phyloP scores from a whole-genome alignment of 768 basidiomycete species.

The Hypholoma sublateritium region DNA sequence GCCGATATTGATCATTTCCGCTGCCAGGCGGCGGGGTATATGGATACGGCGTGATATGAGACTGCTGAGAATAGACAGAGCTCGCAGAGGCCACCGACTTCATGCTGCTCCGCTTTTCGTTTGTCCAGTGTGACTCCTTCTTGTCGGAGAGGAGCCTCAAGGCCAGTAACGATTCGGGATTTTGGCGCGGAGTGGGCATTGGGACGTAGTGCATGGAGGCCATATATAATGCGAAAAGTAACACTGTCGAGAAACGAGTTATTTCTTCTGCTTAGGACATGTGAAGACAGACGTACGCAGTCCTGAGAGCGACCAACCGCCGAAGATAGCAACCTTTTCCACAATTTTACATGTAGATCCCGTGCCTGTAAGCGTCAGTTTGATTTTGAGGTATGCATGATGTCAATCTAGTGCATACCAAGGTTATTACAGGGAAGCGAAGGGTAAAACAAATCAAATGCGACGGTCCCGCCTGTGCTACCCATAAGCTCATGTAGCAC shows the following conservation, averaged over 20 bases:
- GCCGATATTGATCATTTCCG: neutral
- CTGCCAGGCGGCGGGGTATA: neutral
- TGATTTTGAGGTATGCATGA: neutral
- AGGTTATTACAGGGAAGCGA: conserved; percentile 35
- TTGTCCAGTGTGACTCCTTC: conserved; percentile 6
- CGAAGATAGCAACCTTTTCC: conserved; percentile 26
- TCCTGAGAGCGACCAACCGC: conserved; percentile 30
- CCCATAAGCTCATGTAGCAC: neutral
- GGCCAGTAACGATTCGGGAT: conserved; percentile 24
- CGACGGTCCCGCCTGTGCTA: conserved; percentile 30
- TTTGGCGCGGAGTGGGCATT: conserved; percentile 18
- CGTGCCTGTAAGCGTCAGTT: conserved; percentile 19
- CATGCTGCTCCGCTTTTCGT: conserved; percentile 18
- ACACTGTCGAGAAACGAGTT: conserved; percentile 15
- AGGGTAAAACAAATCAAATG: conserved; percentile 28
- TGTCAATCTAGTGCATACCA: conserved; percentile 19
- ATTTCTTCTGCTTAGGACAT: neutral
- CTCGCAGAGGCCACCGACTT: conserved; percentile 14
- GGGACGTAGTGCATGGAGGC: conserved; percentile 29
- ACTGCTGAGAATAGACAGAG: conserved; percentile 22
- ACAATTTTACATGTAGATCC: conserved; percentile 28
- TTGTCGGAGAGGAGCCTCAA: conserved; percentile 11
- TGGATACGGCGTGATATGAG: conserved; percentile 13
- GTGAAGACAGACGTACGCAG: conserved; percentile 28
- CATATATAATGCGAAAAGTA: conserved; percentile 28